Percentiles rank a stretch among this genome's conserved stretches.
Evolutionary conservation across 495 filamentous ascomycete genomes (phyloP).

Genomic region (Bryoglossum gracile): DNA sequence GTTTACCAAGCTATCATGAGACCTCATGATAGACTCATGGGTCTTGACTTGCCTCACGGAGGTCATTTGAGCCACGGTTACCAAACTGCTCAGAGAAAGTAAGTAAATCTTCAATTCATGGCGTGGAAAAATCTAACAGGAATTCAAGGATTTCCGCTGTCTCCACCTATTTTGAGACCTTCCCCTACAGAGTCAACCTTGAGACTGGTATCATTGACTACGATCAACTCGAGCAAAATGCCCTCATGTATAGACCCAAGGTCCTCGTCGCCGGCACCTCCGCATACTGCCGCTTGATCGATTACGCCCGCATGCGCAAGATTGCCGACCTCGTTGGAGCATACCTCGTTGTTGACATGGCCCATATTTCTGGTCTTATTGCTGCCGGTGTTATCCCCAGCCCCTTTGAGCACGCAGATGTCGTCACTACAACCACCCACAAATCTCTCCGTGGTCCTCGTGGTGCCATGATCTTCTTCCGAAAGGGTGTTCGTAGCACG

Average conservation of each 20-base stretch:
- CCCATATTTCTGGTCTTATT: conserved; percentile 95
- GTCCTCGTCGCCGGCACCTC: conserved; percentile 94
- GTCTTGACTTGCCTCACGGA: conserved; percentile 93
- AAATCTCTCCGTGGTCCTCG: conserved; percentile 98
- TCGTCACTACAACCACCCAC: conserved; percentile 98
- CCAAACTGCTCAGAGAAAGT: conserved; percentile 89
- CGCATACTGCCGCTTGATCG: conserved; percentile 96
- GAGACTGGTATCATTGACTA: conserved; percentile 98
- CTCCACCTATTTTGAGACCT: conserved; percentile 91
- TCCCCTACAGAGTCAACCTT: conserved; percentile 85
- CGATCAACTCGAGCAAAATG: conserved; percentile 84
- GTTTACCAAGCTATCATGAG: conserved; percentile 99
- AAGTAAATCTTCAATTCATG: conserved; percentile 26
- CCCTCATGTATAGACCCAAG: conserved; percentile 92
- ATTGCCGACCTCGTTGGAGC: conserved; percentile 91
- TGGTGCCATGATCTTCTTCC: conserved; percentile 99
- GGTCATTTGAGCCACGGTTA: conserved; percentile 98
- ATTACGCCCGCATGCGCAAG: conserved; percentile 94
- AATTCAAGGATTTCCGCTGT: conserved; percentile 72
- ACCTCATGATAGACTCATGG: conserved; percentile 94
- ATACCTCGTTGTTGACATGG: conserved; percentile 96
- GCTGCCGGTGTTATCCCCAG: conserved; percentile 90
- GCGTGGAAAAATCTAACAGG: conserved; percentile 12
- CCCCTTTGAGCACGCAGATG: conserved; percentile 89
- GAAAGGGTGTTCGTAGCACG: conserved; percentile 83